Conservation (phyloP, 306 rosid genomes). For the Carpinus fangiana region DNA sequence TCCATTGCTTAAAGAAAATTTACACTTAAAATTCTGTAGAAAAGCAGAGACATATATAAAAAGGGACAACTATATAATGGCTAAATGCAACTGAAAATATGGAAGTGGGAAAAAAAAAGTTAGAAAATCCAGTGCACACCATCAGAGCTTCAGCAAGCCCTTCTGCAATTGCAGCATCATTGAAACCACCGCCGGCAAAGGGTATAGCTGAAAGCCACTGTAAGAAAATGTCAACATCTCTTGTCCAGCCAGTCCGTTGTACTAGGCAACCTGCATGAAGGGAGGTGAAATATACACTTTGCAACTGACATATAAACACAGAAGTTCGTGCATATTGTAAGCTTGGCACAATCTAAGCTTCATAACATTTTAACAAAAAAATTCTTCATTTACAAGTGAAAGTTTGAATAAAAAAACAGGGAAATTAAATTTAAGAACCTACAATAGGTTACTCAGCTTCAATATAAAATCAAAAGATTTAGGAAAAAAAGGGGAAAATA, state of each 20-base stretch:
- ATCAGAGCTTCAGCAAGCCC: constrained; percentile 95
- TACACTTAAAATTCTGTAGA: not conserved
- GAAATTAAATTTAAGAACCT: constrained; percentile 27
- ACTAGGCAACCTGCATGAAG: constrained; percentile 70
- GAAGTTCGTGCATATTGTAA: constrained; percentile 8
- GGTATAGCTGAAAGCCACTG: constrained; percentile 78
- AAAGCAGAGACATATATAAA: not conserved
- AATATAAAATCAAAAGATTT: not conserved
- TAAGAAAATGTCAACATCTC: constrained; percentile 70
- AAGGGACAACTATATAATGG: constrained; percentile 13
- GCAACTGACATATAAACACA: constrained; percentile 12
- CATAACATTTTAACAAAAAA: constrained; percentile 7
- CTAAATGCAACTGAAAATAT: constrained; percentile 19
- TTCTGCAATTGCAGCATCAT: constrained; percentile 95
- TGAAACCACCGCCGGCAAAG: constrained; percentile 87
- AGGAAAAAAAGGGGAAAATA: not conserved
- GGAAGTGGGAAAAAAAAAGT: not conserved
- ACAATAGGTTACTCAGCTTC: not conserved
- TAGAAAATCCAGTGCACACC: constrained; percentile 46
- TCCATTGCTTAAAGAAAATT: not conserved
- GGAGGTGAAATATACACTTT: constrained; percentile 23
- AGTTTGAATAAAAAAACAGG: constrained; percentile 10
- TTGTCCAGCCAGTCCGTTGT: constrained; percentile 91
- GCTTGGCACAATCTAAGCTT: constrained; percentile 18
- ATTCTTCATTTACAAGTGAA: constrained; percentile 11